Conservation (phyloP, 2,329 filamentous ascomycete genomes). For the Talaromyces rugulosus region DNA sequence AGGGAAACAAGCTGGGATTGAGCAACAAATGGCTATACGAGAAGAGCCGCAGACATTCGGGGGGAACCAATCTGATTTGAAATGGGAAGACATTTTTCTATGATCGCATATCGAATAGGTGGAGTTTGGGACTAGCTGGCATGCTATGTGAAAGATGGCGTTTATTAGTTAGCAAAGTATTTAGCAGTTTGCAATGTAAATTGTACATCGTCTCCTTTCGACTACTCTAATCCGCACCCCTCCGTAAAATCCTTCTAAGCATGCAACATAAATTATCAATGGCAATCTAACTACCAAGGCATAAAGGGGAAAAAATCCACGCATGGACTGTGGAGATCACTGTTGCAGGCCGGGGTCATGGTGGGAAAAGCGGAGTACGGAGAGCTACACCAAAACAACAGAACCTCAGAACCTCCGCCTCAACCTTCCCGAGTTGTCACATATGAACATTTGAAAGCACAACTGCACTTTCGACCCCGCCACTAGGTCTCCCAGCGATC, state of each 20-base stretch:
- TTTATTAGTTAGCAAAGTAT: not conserved
- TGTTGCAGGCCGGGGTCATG: not conserved
- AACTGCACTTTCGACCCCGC: not conserved
- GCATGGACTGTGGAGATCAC: not conserved
- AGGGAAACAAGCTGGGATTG: constrained; percentile 69
- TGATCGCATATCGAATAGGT: constrained; percentile 4
- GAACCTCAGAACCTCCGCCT: not conserved
- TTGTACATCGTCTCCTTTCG: not conserved
- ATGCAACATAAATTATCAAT: not conserved
- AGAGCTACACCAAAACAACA: not conserved
- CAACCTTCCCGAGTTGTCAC: not conserved
- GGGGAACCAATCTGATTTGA: constrained; percentile 25
- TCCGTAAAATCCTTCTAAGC: not conserved
- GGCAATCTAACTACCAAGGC: not conserved
- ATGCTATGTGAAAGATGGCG: not conserved
- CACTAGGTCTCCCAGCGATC: not conserved
- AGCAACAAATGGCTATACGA: constrained; percentile 97
- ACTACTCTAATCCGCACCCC: not conserved
- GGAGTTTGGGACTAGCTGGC: constrained; percentile 10
- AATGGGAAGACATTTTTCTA: not conserved
- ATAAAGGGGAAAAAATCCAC: not conserved
- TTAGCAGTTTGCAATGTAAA: not conserved
- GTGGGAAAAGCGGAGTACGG: not conserved
- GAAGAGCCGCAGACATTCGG: constrained; percentile 52
- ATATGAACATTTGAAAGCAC: not conserved